Conservation (phyloP, 192 early-diverging fungal genomes). For the Pecoramyces ruminantium region DNA sequence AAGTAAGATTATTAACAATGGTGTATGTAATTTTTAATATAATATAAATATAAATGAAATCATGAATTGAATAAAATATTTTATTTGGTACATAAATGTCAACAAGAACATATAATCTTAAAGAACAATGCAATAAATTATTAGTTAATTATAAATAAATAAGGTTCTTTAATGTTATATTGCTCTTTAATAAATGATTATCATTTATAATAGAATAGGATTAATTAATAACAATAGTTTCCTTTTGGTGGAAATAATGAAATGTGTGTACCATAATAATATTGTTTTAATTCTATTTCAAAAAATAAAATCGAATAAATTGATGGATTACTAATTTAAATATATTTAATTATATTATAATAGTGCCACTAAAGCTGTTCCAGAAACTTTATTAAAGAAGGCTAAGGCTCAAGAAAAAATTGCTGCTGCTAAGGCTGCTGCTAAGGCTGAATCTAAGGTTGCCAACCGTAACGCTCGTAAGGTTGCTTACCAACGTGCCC, state of each 20-base stretch:
- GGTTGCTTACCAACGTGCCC: conserved; percentile 98
- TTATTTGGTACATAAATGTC: background rate
- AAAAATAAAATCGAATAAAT: too few species aligned
- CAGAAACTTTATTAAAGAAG: conserved; percentile 80
- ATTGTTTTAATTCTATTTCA: background rate
- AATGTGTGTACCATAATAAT: background rate
- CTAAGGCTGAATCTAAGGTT: conserved; percentile 22
- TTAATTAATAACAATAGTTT: background rate
- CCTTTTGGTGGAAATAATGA: background rate
- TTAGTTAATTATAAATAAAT: too few species aligned
- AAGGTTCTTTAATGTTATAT: background rate
- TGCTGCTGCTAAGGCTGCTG: conserved; percentile 35
- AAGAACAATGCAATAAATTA: background rate
- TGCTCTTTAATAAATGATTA: background rate
- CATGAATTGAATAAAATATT: background rate
- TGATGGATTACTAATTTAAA: background rate
- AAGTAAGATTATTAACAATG: background rate
- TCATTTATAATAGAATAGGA: background rate
- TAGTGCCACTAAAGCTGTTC: conserved; percentile 18
- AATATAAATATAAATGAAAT: background rate
- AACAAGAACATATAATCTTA: background rate
- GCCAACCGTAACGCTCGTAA: conserved; percentile 54
- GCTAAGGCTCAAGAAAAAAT: conserved; percentile 59
- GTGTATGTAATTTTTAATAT: background rate
- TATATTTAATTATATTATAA: background rate